Evolutionary conservation across 306 rosid genomes (phyloP), one percentile per base, ranked within the genome.

Genomic region (Biancaea sappan): DNA sequence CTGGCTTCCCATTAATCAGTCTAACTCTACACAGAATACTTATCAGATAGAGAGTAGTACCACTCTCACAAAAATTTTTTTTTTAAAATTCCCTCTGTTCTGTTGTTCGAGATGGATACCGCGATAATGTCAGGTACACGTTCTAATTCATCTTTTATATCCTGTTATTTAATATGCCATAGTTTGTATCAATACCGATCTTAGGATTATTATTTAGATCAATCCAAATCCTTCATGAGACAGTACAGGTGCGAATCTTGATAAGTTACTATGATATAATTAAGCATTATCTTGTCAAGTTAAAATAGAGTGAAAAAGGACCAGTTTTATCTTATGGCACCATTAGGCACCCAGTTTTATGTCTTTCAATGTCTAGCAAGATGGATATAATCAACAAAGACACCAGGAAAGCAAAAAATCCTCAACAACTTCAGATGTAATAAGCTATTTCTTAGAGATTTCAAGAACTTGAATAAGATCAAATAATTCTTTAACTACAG

Each of bases 321-420:
- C 14, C 19, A 5, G 50, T 14, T 28, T 13, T 57, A 28, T 28
- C 6, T 26, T 28, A 34, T n/a, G 22, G 43, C 66, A 59, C 22
- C 12, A n/a, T 59, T 31, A 28, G 26, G 21, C 38, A 58, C 64
- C n/a, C 15, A 14, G 41, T 24, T 14, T 28, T 37, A 66, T 21
- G 48, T 52, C 56, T 22, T n/a, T 66, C 71, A 69, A 19, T 25
- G 52, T 53, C 26, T 40, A 43, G 64, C 24, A 31, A 60, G 52
- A 69, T 6, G 16, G 29, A 52, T n/a, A 41, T 60, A 48, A 51
- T 22, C 25, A 41, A 51, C 41, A 59, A 44, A 24, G 14, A 61
- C 52, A 41, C 32, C 40, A 51, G 15, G 12, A n/a, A 21, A 68
- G 64, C 18, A n/a, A 16, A 16, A 71, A 69, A 78, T 77, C 66